Percentiles rank a stretch among this genome's conserved stretches.
These are phyloP conservation scores for Jamesozyma hellenica DNA, from an alignment of 805 yeast genomes.

Conservation along the genomic window DNA sequence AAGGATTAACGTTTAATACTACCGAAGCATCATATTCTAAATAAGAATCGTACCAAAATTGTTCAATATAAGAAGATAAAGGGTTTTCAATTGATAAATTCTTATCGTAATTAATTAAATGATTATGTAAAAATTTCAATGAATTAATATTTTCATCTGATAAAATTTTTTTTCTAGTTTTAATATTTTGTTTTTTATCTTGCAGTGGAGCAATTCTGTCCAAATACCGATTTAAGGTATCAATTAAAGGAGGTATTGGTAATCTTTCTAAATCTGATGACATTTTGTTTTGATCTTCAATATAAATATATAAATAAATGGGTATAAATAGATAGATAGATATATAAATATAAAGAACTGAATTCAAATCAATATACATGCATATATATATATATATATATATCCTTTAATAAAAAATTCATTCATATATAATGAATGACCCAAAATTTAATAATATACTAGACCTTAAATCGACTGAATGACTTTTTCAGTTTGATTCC, in stretches of 20 bases:
- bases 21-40: conserved; percentile 81
- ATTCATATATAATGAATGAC: too few relatives aligned
- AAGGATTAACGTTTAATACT: conserved; percentile 85
- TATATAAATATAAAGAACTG: too few relatives aligned
- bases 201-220: conserved; percentile 70
- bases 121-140: conserved; percentile 46
- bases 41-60: conserved; percentile 90
- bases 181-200: conserved; percentile 56
- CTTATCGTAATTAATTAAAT: conserved; percentile 50
- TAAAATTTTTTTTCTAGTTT: conserved; percentile 43
- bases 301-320: too few relatives aligned
- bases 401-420: too few relatives aligned
- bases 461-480: too few relatives aligned
- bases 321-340: too few relatives aligned
- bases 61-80: conserved; percentile 77
- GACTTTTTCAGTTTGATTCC: too few relatives aligned
- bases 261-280: conserved; percentile 26
- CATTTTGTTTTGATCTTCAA: neutral
- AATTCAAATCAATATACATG: too few relatives aligned
- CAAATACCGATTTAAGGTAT: conserved; percentile 58
- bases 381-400: too few relatives aligned
- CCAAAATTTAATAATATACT: too few relatives aligned
- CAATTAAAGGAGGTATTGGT: conserved; percentile 70
- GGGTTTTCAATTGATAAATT: conserved; percentile 52
- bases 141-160: conserved; percentile 16